Evolutionary conservation across 2,329 filamentous ascomycete species (phyloP).

Genomic region (Colletotrichum viniferum): DNA sequence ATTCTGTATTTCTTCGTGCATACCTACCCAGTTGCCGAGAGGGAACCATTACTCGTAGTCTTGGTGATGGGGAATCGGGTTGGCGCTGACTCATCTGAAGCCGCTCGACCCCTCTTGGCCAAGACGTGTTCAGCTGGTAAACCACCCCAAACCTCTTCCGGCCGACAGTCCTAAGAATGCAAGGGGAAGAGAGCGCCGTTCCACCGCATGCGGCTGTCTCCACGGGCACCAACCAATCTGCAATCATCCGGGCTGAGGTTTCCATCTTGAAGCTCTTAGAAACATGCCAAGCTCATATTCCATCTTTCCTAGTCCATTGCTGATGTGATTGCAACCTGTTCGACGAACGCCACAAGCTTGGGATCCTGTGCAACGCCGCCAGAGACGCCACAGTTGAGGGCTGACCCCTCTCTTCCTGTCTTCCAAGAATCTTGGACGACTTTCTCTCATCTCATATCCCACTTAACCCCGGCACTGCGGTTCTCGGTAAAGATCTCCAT

Average conservation of each 20-base stretch:
- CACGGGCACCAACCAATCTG: neutral
- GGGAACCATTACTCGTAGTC: neutral
- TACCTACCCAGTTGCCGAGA: neutral
- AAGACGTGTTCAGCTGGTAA: neutral
- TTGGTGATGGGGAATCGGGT: neutral
- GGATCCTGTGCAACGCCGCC: neutral
- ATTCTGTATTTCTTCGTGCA: neutral
- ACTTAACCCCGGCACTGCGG: neutral
- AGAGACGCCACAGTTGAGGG: neutral
- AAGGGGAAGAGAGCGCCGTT: neutral
- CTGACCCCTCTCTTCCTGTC: neutral
- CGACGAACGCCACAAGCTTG: neutral
- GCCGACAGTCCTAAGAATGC: neutral
- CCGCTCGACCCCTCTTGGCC: neutral
- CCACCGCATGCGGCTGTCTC: neutral
- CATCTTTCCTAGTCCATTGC: neutral
- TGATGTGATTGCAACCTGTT: neutral
- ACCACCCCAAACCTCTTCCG: neutral
- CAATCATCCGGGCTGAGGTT: fast-evolving
- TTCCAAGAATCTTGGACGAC: neutral
- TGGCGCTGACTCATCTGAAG: neutral
- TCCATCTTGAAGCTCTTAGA: neutral
- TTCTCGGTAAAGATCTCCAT: neutral
- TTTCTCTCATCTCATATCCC: neutral
- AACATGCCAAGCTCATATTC: neutral